Base-by-base conservation (phyloP, 2,329 filamentous ascomycete species). In the Pseudocercospora cruenta region DNA sequence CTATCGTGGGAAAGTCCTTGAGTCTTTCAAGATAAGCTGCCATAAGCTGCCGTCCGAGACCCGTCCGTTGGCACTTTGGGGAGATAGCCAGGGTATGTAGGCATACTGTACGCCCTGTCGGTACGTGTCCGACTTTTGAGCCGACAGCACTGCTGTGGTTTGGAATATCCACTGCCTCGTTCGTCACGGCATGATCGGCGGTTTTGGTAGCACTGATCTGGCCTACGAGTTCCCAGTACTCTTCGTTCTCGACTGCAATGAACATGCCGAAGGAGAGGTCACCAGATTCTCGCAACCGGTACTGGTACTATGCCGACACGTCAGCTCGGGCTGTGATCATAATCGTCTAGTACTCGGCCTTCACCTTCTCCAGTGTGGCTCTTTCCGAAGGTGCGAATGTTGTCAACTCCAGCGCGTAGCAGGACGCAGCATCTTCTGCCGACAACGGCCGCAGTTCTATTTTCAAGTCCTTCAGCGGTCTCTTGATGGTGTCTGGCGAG, bases 141-240 rank as follows among this genome's bases (percentile, higher is more conserved):
- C 16, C 10, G 8, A 21, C n/a, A 6, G 43, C 57, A 22, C 39
- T 51, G 26, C 75, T 58, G 81, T 77, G 49, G 76, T 76, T 60
- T 0, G 92, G 92, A 51, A 88, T 83, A 28, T 83, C 85, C 91
- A 96, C 95, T 67, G 91, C 87, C 4, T 83, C 83, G 72, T 96
- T 92, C 1, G 88, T 90, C 62, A 95, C 87, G 51, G 86, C 77
- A 0, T 80, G 76, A 53, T 86, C 84, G 45, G 82, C 81, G 45
- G 88, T 90, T 69, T 91, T 88, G 7, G 92, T 93, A 16, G 90
- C 86, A 67, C 95, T 83, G 69, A 93, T 83, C 78, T 96, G 91
- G 43, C 87, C 92, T 51, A 96, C 69, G 64, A 60, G 67, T 16
- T 60, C 58, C 39, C 58, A 33, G 39, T 22, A 8, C 39, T 60